Evolutionary conservation across 495 filamentous ascomycete genomes (phyloP), one percentile per base, ranked within the genome.

Genomic region (Xeromyces bisporus): DNA sequence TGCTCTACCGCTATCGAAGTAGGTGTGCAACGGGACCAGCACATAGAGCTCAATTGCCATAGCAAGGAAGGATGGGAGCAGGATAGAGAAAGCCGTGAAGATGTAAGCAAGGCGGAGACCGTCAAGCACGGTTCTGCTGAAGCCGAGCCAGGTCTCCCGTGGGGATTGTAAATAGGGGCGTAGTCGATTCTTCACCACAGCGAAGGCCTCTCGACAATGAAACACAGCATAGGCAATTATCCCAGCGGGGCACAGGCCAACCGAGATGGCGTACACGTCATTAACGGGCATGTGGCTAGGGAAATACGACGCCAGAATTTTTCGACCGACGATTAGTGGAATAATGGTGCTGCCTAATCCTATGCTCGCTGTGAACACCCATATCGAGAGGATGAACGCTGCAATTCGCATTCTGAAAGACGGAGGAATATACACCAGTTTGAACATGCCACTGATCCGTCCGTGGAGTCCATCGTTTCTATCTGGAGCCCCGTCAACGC

Each of bases 251-350:
- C 84, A 87, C 34, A 87, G 64, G 12, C 89, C 89, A 23, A 83
- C 71, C 28, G 81, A 89, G 51, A 93, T 92, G 7, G 91, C 87
- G 48, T 99, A 96, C 21, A 99, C 76, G 48, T 99, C 89, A 50
- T 94, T 96, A 47, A 83, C 73, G 12, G 73, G 70, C 23, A 77
- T 62, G 26, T 75, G 60, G 11, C 55, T 47, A 10, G 80, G 77
- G 28, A 89, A 69, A 11, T 79, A 56, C 6, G 60, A 50, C 15
- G 71, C 64, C 44, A 93, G 76, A 32, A 94, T 60, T 33, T 55
- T 60, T 10, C 89, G 77, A 10, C 89, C 89, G 47, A 93, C 70
- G 7, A 89, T 56, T 7, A 99, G 62, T 2, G 89, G 91, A 33
- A 96, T 67, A 48, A 96, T 72, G 10, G 91, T 94, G 36, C 80